A percentile compares a stretch with the other conserved stretches of the same genome.
Conservation (phyloP, 257 asterid species). For the Lavandula angustifolia region DNA sequence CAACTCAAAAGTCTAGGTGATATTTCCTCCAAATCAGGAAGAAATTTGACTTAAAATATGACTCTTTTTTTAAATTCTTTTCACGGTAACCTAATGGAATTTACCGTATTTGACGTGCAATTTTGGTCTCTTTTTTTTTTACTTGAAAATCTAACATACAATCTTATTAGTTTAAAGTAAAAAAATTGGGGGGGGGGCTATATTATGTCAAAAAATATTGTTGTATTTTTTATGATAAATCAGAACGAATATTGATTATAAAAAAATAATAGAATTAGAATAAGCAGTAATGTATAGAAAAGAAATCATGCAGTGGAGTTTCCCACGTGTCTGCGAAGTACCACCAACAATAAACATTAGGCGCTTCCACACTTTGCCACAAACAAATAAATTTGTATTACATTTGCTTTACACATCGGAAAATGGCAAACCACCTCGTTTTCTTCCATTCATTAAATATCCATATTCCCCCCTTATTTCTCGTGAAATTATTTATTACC, state of each 20-base stretch:
- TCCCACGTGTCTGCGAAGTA: slow-evolving; percentile 28
- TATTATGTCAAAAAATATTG: no score
- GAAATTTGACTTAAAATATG: slow-evolving; percentile 17
- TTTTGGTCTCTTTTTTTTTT: neutral
- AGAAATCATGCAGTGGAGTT: slow-evolving; percentile 21
- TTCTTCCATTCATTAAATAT: slow-evolving; percentile 27
- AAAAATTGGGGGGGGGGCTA: no score
- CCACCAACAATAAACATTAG: slow-evolving; percentile 23
- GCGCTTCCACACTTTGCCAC: slow-evolving; percentile 11
- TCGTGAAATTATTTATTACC: neutral
- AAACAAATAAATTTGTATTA: slow-evolving; percentile 12
- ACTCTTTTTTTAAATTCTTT: slow-evolving; percentile 4
- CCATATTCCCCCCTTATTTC: neutral
- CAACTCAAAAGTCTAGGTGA: slow-evolving; percentile 14
- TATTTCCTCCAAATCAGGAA: slow-evolving; percentile 29
- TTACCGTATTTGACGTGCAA: slow-evolving; percentile 30
- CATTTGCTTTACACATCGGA: slow-evolving; percentile 29
- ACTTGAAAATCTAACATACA: neutral
- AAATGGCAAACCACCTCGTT: slow-evolving; percentile 35
- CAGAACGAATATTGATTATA: no score
- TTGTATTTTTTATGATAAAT: no score
- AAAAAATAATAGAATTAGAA: neutral
- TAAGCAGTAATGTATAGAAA: neutral
- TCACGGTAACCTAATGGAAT: slow-evolving; percentile 16
- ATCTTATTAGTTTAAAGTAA: no score